These are phyloP conservation scores for Boletus rubescentipes DNA, from an alignment of 768 basidiomycete species.

Conservation along the genomic window DNA sequence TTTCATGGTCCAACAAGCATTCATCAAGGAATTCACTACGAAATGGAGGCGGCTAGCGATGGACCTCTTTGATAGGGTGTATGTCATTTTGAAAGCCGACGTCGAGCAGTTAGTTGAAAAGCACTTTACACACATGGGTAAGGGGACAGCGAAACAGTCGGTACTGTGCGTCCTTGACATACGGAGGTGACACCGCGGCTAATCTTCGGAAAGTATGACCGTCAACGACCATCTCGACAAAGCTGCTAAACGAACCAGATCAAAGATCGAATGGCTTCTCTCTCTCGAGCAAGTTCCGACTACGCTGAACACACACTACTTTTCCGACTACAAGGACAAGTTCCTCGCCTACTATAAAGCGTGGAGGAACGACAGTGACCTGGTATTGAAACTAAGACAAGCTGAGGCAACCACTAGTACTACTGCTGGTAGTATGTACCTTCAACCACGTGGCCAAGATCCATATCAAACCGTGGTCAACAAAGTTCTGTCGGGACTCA, in stretches of 20 bases:
- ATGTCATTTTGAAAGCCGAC: conserved; percentile 36
- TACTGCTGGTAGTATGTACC: no score
- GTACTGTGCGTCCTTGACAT: conserved; percentile 36
- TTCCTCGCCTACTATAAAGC: conserved; percentile 49
- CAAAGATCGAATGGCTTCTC: conserved; percentile 46
- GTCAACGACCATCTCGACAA: conserved; percentile 47
- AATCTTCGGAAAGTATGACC: conserved; percentile 34
- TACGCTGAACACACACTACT: conserved; percentile 49
- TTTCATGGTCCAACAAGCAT: conserved; percentile 53
- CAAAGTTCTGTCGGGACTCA: conserved; percentile 25
- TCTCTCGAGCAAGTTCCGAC: conserved; percentile 45
- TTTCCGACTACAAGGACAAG: conserved; percentile 45
- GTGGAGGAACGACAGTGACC: conserved; percentile 6
- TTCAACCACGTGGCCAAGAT: no score
- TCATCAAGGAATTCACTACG: conserved; percentile 42
- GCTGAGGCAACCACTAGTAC: background rate
- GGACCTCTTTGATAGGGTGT: conserved; percentile 40
- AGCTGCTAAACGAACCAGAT: conserved; percentile 38
- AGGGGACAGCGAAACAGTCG: conserved; percentile 48
- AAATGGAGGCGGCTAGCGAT: conserved; percentile 50
- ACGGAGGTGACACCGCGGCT: background rate
- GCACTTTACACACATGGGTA: conserved; percentile 51
- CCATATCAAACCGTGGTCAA: no score
- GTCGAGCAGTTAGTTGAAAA: conserved; percentile 39
- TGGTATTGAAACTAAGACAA: background rate